Base-by-base conservation (phyloP, 2,329 filamentous ascomycete species). In the Beauveria varroae region DNA sequence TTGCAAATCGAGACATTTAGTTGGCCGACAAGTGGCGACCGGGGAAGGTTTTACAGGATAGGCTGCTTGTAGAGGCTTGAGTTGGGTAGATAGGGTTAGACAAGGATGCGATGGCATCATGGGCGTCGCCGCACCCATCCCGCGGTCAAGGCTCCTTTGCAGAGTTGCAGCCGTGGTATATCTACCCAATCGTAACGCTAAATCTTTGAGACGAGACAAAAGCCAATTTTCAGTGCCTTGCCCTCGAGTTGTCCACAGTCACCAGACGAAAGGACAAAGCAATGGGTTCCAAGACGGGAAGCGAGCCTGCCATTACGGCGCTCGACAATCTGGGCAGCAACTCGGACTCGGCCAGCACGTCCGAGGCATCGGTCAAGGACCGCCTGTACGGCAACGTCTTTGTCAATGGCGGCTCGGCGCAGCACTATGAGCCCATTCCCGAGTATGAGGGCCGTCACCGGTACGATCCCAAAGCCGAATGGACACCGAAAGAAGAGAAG, bases 381-480 rank as follows among this genome's bases (percentile, higher is more conserved):
- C 10, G 16, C 5, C 8, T 50, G 16, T 26, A 52, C 4, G 43
- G 41, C 5, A 54, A 28, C 30, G 58, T 60, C 14, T 62, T 58
- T 55, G 28, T 56, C 10, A 20, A 14, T n/a, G 55, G 61, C 26
- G 61, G 46, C 16, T 53, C 47, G 16, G 47, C 51, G 28, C 37
- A 57, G 30, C 71, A 71, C 41, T 82, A 83, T 65, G 75, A 76
- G 62, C 82, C 81, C 0, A 79, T 83, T n/a, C 76, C 77, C 2
- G 71, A 71, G 7, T 86, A 85, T 66, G 84, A 87, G 66, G 82
- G 83, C 3, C 71, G 76, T 9, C 84, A 86, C 69, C 76, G 83
- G 55, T 86, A 80, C 67, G 83, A 87, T 65, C 83, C 83, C 0
- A 68, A 74, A 1, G 82, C 80, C 51, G 73, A 78, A 51, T 87